phyloP scores from a whole-genome alignment of 768 basidiomycete species.

The Mycena crocata region DNA sequence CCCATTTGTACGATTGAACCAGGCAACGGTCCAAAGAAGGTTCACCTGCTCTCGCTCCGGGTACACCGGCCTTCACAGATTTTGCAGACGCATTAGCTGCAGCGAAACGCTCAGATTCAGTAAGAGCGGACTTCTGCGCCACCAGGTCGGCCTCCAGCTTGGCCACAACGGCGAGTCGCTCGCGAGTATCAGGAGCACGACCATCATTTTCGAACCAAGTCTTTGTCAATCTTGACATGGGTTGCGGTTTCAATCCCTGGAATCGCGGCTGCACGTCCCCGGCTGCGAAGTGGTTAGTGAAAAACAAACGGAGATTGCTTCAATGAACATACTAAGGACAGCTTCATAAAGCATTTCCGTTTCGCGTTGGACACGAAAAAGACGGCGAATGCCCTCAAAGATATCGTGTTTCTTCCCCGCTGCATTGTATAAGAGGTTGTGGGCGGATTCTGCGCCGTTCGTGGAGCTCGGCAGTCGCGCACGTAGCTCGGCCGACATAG shows the following conservation, averaged over 20 bases:
- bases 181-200: slow-evolving; percentile 19
- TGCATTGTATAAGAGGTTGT: slow-evolving; percentile 3
- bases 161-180: not conserved
- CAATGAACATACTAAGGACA: slow-evolving; percentile 1
- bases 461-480: slow-evolving; percentile 5
- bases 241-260: slow-evolving; percentile 13
- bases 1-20: slow-evolving; percentile 1
- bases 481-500: slow-evolving; percentile 7
- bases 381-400: slow-evolving; percentile 4
- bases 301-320: no score
- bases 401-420: slow-evolving; percentile 3
- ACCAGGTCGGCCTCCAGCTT: no score
- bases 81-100: not conserved
- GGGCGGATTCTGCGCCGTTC: slow-evolving; percentile 4
- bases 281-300: no score
- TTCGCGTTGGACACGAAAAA: slow-evolving; percentile 13
- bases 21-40: not conserved
- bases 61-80: not conserved
- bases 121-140: not conserved
- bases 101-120: not conserved
- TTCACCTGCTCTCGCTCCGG: no score
- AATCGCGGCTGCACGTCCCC: slow-evolving; percentile 12
- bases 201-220: no score
- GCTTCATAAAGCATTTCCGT: slow-evolving; percentile 14
- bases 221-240: no score